These are phyloP conservation scores for Elaeagnus macrophylla DNA, from an alignment of 306 rosid species.

Conservation along the genomic window DNA sequence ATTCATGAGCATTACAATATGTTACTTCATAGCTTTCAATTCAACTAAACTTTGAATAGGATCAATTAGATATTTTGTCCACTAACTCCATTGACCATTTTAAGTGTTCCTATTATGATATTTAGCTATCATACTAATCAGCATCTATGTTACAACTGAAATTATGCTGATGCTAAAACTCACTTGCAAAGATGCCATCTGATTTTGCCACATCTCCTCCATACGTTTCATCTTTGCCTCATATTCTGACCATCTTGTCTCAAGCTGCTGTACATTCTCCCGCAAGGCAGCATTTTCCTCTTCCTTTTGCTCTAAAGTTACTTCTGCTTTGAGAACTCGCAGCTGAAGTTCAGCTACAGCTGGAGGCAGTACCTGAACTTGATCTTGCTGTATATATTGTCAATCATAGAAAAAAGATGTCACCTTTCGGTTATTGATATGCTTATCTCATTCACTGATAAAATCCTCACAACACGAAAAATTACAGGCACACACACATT, in stretches of 20 bases:
- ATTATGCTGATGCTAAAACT: conserved; percentile 25
- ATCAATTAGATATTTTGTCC: no score
- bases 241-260: conserved; percentile 81
- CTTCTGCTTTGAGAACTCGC: conserved; percentile 65
- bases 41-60: no score
- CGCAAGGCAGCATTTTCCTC: conserved; percentile 71
- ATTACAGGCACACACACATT: no score
- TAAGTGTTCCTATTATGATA: background rate
- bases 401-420: no score
- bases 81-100: no score
- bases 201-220: conserved; percentile 95
- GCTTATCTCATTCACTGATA: no score
- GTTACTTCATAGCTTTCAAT: no score
- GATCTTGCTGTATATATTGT: conserved; percentile 37
- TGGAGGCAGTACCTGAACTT: conserved; percentile 35
- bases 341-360: conserved; percentile 58
- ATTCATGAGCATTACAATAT: background rate
- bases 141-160: conserved; percentile 4
- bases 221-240: conserved; percentile 84
- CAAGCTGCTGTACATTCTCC: conserved; percentile 62
- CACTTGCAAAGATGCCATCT: conserved; percentile 94
- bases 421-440: no score
- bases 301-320: conserved; percentile 71
- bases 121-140: background rate
- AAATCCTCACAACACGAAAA: no score